These are phyloP conservation scores for Globisporangium alternatum DNA, from an alignment of 352 stramenopile species.

Conservation along the genomic window DNA sequence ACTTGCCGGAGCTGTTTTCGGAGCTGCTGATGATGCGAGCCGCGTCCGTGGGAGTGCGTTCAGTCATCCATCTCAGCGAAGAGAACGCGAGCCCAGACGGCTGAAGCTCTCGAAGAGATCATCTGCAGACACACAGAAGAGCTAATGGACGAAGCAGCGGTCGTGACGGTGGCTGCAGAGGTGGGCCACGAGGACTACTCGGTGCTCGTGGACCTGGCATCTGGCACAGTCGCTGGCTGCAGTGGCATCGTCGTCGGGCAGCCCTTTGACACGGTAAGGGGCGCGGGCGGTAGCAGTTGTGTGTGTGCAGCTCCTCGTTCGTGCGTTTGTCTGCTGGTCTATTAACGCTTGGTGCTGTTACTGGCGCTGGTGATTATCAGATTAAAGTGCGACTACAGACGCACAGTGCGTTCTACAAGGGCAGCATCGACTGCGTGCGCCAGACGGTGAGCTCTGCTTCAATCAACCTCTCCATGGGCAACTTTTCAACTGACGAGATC, in stretches of 20 bases:
- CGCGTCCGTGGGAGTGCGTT: not conserved
- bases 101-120: not conserved
- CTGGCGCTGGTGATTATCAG: slow-evolving; percentile 7
- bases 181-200: slow-evolving; percentile 40
- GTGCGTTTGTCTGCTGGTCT: not conserved
- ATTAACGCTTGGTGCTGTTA: not conserved
- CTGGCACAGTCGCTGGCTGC: slow-evolving; percentile 44
- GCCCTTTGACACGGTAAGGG: slow-evolving; percentile 50
- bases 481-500: not conserved
- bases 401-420: slow-evolving; percentile 53
- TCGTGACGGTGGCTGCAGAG: slow-evolving; percentile 19
- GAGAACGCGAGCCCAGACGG: not conserved
- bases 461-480: no score
- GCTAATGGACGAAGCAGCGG: slow-evolving; percentile 10
- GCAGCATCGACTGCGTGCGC: slow-evolving; percentile 38
- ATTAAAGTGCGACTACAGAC: slow-evolving; percentile 66
- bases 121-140: no score
- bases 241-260: slow-evolving; percentile 58
- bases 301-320: not conserved
- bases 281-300: not conserved
- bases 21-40: not conserved
- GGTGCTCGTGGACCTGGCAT: slow-evolving; percentile 50
- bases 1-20: no score
- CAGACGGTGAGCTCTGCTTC: slow-evolving; percentile 30
- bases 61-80: not conserved